phyloP scores from a whole-genome alignment of 1,139 yeast species.

The Ogataea hybrid region DNA sequence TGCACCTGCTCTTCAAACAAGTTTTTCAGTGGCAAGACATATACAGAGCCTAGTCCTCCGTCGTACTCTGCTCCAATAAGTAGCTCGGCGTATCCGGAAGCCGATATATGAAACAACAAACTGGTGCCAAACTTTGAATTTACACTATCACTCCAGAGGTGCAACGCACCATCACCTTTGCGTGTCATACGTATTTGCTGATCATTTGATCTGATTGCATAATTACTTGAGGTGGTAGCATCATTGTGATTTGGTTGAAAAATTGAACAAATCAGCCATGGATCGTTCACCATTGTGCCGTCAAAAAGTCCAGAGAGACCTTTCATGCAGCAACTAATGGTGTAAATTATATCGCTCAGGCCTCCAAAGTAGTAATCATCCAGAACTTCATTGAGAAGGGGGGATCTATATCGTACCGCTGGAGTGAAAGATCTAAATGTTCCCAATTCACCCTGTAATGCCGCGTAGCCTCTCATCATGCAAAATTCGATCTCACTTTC shows the following conservation, averaged over 20 bases:
- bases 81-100: conserved; percentile 34
- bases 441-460: conserved; percentile 40
- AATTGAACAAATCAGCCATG: conserved; percentile 39
- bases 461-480: conserved; percentile 50
- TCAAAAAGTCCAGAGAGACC: conserved; percentile 42
- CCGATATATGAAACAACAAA: conserved; percentile 39
- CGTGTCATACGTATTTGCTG: background rate
- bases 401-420: no score
- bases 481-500: conserved; percentile 39
- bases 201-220: background rate
- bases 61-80: no score
- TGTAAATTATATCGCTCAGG: conserved; percentile 41
- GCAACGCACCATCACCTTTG: background rate
- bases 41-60: no score
- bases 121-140: conserved; percentile 44
- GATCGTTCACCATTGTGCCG: conserved; percentile 24
- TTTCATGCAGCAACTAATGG: conserved; percentile 38
- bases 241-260: conserved; percentile 4
- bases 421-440: conserved; percentile 10
- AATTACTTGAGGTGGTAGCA: background rate
- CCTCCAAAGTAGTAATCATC: conserved; percentile 54
- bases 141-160: conserved; percentile 12
- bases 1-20: no score
- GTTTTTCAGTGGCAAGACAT: no score
- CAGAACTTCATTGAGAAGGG: conserved; percentile 38